Evolutionary conservation across 208 protist genomes (phyloP).

Genomic region (Crithidia bombi): DNA sequence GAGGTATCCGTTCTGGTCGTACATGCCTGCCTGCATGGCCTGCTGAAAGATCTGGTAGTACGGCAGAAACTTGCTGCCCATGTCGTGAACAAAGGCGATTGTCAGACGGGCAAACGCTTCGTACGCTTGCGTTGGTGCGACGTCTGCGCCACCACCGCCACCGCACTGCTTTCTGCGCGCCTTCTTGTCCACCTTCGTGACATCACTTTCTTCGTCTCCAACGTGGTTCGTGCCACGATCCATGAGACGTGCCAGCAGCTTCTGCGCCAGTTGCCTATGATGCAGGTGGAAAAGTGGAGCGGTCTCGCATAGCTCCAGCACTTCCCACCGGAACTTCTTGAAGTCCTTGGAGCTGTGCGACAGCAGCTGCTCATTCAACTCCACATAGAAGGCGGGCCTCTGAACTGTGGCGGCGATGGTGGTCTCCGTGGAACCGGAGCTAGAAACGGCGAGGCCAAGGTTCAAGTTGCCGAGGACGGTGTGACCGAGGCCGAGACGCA

Average conservation of each 20-base stretch:
- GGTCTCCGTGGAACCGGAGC: constrained; percentile 9
- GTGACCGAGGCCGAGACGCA: constrained; percentile 89
- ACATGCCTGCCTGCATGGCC: constrained; percentile 79
- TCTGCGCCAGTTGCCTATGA: constrained; percentile 76
- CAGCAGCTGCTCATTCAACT: constrained; percentile 86
- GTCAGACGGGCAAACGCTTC: constrained; percentile 83
- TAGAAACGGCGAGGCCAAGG: constrained; percentile 57
- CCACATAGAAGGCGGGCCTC: constrained; percentile 71
- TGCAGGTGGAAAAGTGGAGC: constrained; percentile 72
- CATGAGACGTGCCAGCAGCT: constrained; percentile 64
- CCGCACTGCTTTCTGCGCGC: constrained; percentile 1
- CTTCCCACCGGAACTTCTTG: constrained; percentile 83
- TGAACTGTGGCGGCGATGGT: constrained; percentile 11
- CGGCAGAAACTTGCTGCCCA: constrained; percentile 68
- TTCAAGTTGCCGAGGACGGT: constrained; percentile 79
- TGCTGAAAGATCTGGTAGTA: constrained; percentile 90
- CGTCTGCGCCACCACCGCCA: constrained; percentile 14
- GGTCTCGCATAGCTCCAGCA: constrained; percentile 73
- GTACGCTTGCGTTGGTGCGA: constrained; percentile 61
- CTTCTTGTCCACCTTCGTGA: constrained; percentile 10
- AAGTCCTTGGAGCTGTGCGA: constrained; percentile 86
- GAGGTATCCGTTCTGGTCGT: constrained; percentile 64
- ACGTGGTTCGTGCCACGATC: constrained; percentile 40
- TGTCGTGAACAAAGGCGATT: constrained; percentile 85
- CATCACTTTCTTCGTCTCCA: background rate